Base-by-base conservation (phyloP, 352 stramenopile genomes). In the Globisporangium okanoganense region DNA sequence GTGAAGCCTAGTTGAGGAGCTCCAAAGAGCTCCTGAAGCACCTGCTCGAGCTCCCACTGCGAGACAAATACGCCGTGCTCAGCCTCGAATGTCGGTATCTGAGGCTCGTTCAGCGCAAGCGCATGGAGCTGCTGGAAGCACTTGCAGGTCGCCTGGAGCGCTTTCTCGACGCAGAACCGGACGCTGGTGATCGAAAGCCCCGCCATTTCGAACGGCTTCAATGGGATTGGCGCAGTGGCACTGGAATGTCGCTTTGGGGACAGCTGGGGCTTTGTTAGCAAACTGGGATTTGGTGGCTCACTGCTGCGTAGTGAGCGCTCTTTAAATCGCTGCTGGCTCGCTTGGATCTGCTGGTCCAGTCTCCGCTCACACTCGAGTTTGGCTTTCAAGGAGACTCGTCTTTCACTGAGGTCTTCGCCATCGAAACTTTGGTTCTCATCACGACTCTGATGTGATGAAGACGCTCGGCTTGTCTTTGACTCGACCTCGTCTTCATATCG, bases 101-200 rank as follows among this genome's bases (percentile, higher is more conserved):
- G 49, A 2, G 62, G 61, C 25, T 70, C 66, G 16, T 65, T 51
- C 27, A 73, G 47, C 0, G 56, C 57, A 25, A 73, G 65, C 0
- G 67, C 69, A 36, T 85, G 68, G 24, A 90, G 72, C 61, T 69
- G 56, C 0, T 71, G 67, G 40, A 88, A 75, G 20, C 54, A 73
- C 48, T 69, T 62, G 27, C 69, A 78, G 0, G 70, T 83, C 43
- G 73, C 61, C 0, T 70, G 62, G 18, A 85, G 78, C 1, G 78
- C 73, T 38, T 78, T 78, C 55, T 88, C 77, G 10, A 75, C 67
- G 29, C 78, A 86, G 58, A 86, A 75, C 2, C 78, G 78, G 18
- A 87, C 64, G 51, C 69, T 65, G 0, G 80, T 90, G 48, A 85
- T 59, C 29, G 76, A 74, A 1, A 87, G 45, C 0, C 78, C 78